A percentile compares a stretch with the other conserved stretches of the same genome.
These are phyloP conservation scores for Ogataea saltuana DNA, from an alignment of 805 yeast species.

Conservation along the genomic window DNA sequence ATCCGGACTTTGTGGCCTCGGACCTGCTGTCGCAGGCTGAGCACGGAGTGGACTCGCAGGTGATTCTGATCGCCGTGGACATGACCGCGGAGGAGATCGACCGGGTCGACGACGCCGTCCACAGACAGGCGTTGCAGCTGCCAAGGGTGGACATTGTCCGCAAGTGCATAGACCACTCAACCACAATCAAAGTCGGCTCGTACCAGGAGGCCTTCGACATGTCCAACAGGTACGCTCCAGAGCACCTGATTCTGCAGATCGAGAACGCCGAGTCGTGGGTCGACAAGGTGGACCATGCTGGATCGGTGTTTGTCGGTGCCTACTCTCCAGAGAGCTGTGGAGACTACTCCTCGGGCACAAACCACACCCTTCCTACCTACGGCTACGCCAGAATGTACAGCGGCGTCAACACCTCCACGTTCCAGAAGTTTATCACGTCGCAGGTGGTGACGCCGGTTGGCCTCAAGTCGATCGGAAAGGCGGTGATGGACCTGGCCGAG, in stretches of 20 bases:
- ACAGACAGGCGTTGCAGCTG: slow-evolving; percentile 75
- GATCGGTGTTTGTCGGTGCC: slow-evolving; percentile 94
- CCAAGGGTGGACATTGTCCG: slow-evolving; percentile 95
- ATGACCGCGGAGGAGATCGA: slow-evolving; percentile 59
- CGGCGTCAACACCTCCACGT: slow-evolving; percentile 95
- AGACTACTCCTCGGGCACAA: slow-evolving; percentile 96
- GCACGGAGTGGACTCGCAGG: slow-evolving; percentile 98
- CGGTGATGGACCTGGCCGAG: slow-evolving; percentile 93
- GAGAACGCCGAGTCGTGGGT: slow-evolving; percentile 76
- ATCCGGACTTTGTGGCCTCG: slow-evolving; percentile 95
- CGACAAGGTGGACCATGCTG: slow-evolving; percentile 82
- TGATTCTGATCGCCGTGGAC: slow-evolving; percentile 80
- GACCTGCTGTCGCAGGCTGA: slow-evolving; percentile 97
- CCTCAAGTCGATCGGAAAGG: slow-evolving; percentile 84
- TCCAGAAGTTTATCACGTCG: slow-evolving; percentile 91
- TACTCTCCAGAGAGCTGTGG: slow-evolving; percentile 98
- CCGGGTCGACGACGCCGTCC: slow-evolving; percentile 79
- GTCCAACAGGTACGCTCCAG: slow-evolving; percentile 94
- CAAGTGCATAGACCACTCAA: slow-evolving; percentile 89
- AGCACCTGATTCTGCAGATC: slow-evolving; percentile 91
- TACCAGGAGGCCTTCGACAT: slow-evolving; percentile 82
- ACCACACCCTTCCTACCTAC: slow-evolving; percentile 97
- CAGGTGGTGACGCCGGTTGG: slow-evolving; percentile 90
- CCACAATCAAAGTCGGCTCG: slow-evolving; percentile 66
- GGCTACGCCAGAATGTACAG: slow-evolving; percentile 98